phyloP scores from a whole-genome alignment of 345 rosid species.

The Populus davidiana region DNA sequence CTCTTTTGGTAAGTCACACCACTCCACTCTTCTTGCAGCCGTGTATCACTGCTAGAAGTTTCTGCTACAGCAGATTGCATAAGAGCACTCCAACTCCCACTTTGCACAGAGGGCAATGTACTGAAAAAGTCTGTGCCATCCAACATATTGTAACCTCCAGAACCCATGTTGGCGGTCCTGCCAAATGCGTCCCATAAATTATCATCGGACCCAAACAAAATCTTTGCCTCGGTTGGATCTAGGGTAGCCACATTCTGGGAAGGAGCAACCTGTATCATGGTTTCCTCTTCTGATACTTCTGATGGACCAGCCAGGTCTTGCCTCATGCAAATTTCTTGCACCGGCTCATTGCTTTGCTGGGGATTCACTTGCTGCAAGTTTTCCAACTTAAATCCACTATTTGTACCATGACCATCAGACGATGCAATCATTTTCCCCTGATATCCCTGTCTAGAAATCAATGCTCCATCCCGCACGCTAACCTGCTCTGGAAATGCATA shows the following conservation, averaged over 20 bases:
- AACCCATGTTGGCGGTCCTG: constrained; percentile 35
- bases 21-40: constrained; percentile 59
- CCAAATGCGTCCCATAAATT: constrained; percentile 80
- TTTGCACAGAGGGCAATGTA: constrained; percentile 66
- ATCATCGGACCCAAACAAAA: constrained; percentile 78
- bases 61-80: constrained; percentile 99
- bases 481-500: constrained; percentile 24
- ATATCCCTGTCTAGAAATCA: constrained; percentile 38
- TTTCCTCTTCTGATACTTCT: constrained; percentile 33
- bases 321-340: constrained; percentile 36
- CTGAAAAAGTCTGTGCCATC: constrained; percentile 43
- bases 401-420: constrained; percentile 34
- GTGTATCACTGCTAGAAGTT: constrained; percentile 59
- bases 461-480: constrained; percentile 33
- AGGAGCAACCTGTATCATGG: constrained; percentile 17
- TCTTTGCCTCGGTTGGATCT: constrained; percentile 85
- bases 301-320: constrained; percentile 47
- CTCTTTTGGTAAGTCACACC: constrained; percentile 38
- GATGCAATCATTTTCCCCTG: constrained; percentile 38
- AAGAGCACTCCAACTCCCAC: constrained; percentile 99
- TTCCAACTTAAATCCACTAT: constrained; percentile 31
- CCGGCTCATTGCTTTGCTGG: constrained; percentile 26
- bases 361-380: constrained; percentile 30
- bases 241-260: constrained; percentile 51
- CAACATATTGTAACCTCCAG: constrained; percentile 38